A percentile compares a stretch with the other conserved stretches of the same genome.
phyloP scores from a whole-genome alignment of 768 basidiomycete genomes.

The Psilocybe cubensis region DNA sequence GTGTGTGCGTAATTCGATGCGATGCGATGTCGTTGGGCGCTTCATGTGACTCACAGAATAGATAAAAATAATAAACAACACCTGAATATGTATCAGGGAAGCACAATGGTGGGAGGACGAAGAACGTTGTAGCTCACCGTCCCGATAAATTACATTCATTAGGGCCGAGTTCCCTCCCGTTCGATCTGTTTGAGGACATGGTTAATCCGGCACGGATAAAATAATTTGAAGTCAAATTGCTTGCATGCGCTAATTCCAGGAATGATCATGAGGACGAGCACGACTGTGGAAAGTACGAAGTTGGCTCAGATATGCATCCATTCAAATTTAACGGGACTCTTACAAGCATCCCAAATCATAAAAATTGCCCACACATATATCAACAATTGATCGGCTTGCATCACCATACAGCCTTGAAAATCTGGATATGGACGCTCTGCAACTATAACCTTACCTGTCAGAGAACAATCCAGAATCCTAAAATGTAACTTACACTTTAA shows the following conservation, averaged over 20 bases:
- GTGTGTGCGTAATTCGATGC: neutral
- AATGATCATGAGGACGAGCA: conserved; percentile 13
- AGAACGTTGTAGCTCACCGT: conserved; percentile 2
- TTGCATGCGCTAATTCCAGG: conserved; percentile 14
- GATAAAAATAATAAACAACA: conserved; percentile 16
- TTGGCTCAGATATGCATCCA: neutral
- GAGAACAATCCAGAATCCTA: no score
- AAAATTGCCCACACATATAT: conserved; percentile 11
- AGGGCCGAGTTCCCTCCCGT: conserved; percentile 10
- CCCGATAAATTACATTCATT: conserved; percentile 9
- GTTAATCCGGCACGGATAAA: neutral
- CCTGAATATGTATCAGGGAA: neutral
- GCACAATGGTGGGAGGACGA: neutral
- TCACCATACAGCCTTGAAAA: conserved; percentile 12
- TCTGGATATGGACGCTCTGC: conserved; percentile 1
- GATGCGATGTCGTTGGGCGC: neutral
- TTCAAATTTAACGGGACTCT: neutral
- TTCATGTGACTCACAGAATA: conserved; percentile 12
- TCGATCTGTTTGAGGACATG: conserved; percentile 1
- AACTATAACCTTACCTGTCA: neutral
- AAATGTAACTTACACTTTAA: conserved; percentile 8
- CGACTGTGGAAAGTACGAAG: conserved; percentile 2
- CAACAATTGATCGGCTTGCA: conserved; percentile 4
- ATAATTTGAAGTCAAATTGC: neutral
- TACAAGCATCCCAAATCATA: conserved; percentile 17